Base-by-base conservation (phyloP, 208 protist genomes). In the Endotrypanum monterogeii region DNA sequence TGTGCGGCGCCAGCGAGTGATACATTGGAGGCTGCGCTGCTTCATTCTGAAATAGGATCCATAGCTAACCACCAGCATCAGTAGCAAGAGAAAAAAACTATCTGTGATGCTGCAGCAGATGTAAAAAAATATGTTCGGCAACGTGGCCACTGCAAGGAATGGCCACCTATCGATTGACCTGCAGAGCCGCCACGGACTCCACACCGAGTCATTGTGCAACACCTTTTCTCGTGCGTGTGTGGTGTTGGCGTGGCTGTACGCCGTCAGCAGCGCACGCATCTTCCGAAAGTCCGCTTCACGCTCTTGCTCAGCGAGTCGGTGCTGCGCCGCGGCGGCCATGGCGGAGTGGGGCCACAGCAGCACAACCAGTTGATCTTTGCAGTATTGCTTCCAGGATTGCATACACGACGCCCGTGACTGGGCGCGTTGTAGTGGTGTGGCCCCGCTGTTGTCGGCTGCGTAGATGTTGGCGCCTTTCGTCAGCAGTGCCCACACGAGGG, bases 401-500 rank as follows among this genome's bases (percentile, higher is more conserved):
- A 30, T 62, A 4, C 74, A 12, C 44, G 63, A 37, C 30, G 68
- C 72, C 1, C 7, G 63, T 18, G 63, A 74, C 35, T 73, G 72
- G 18, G 78, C 71, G 28, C 71, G 73, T 2, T 61, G 82, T 48
- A 80, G 46, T 35, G 67, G 70, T 0, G 69, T 58, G 11, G 57
- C 54, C 0, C 71, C 72, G 50, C 39, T 78, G 35, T 48, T 20
- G 55, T 80, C 73, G 14, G 60, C 71, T 0, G 71, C 71, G 60
- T 74, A 54, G 37, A 85, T 65, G 67, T 91, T 80, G 16, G 89
- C 88, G 0, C 86, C 90, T 66, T 83, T 86, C 35, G 70, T 68
- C n/a, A 94, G 78, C 63, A 96, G 67, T n/a, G 76, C 73, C 23
- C 83, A 81, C 32, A 94, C 87, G n/a, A 93, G 69, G 20, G 61